These are phyloP conservation scores for Acanthamoeba royreba DNA, from an alignment of 208 protist genomes.

Conservation along the genomic window DNA sequence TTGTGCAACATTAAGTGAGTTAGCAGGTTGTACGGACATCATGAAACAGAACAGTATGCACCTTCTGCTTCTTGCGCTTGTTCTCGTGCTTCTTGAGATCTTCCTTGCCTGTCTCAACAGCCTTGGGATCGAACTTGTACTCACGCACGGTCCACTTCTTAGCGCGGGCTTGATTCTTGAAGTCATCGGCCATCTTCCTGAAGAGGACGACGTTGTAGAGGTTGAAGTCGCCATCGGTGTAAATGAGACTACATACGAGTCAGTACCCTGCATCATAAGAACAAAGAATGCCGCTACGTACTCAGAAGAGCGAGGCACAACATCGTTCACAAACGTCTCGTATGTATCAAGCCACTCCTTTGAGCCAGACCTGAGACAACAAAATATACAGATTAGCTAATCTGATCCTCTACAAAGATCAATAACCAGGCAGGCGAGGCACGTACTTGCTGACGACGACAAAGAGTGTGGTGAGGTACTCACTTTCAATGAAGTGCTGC, in stretches of 20 bases:
- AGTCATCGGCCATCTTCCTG: slow-evolving; percentile 66
- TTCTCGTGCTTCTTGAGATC: slow-evolving; percentile 46
- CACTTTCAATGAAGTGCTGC: slow-evolving; percentile 61
- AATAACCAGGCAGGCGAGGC: background rate
- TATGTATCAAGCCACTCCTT: slow-evolving; percentile 71
- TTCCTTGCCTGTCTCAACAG: slow-evolving; percentile 56
- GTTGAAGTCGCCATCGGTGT: background rate
- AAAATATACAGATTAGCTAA: background rate
- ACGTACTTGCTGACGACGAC: slow-evolving; percentile 67
- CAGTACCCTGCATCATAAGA: background rate
- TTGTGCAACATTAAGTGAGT: background rate
- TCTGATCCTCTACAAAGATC: background rate
- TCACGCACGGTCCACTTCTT: slow-evolving; percentile 66
- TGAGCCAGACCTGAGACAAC: background rate
- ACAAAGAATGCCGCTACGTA: background rate
- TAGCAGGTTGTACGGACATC: background rate
- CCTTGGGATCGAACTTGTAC: slow-evolving; percentile 52
- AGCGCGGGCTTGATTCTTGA: slow-evolving; percentile 58
- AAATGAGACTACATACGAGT: background rate
- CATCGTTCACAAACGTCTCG: slow-evolving; percentile 61
- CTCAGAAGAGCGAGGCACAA: slow-evolving; percentile 68
- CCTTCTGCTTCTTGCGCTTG: slow-evolving; percentile 47
- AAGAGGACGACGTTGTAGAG: slow-evolving; percentile 67
- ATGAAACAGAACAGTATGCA: background rate
- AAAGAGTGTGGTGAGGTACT: slow-evolving; percentile 75